phyloP scores from a whole-genome alignment of 441 rosid species.

The Pelargonium citronellum region DNA sequence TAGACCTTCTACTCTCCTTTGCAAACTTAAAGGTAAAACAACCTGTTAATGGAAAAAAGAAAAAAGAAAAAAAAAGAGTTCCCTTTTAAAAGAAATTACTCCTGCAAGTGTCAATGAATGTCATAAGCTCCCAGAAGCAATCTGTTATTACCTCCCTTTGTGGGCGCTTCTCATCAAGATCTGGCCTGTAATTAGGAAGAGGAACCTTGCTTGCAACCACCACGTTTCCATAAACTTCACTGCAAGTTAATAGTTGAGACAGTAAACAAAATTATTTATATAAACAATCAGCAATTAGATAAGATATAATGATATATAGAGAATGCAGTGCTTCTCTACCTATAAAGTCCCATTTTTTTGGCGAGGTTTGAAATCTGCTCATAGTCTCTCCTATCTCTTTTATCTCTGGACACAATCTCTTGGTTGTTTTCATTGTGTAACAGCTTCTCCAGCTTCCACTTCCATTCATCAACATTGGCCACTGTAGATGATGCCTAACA shows the following conservation, averaged over 20 bases:
- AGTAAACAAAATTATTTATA: not conserved
- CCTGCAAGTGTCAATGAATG: not conserved
- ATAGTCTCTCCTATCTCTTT: slow-evolving; percentile 88
- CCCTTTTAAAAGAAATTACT: slow-evolving; percentile 12
- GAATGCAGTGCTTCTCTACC: slow-evolving; percentile 34
- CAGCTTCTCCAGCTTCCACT: slow-evolving; percentile 83
- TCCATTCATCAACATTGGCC: slow-evolving; percentile 91
- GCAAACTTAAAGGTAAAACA: slow-evolving; percentile 77
- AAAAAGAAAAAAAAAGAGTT: not conserved
- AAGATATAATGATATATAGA: not conserved
- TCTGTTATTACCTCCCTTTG: slow-evolving; percentile 73
- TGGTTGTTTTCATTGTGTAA: slow-evolving; percentile 62
- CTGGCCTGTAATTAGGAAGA: slow-evolving; percentile 93
- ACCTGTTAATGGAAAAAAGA: slow-evolving; percentile 40
- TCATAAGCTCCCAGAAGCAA: slow-evolving; percentile 15
- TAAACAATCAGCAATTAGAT: not conserved
- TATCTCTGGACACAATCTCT: slow-evolving; percentile 82
- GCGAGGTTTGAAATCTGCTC: slow-evolving; percentile 86
- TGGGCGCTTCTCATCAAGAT: slow-evolving; percentile 96
- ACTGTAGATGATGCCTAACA: slow-evolving; percentile 84
- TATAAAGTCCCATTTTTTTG: slow-evolving; percentile 82
- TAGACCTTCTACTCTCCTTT: slow-evolving; percentile 87
- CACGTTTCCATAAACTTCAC: slow-evolving; percentile 88
- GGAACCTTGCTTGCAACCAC: slow-evolving; percentile 98
- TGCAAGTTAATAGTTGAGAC: slow-evolving; percentile 16